phyloP scores from a whole-genome alignment of 208 protist species.

The Polymyxa betae region DNA sequence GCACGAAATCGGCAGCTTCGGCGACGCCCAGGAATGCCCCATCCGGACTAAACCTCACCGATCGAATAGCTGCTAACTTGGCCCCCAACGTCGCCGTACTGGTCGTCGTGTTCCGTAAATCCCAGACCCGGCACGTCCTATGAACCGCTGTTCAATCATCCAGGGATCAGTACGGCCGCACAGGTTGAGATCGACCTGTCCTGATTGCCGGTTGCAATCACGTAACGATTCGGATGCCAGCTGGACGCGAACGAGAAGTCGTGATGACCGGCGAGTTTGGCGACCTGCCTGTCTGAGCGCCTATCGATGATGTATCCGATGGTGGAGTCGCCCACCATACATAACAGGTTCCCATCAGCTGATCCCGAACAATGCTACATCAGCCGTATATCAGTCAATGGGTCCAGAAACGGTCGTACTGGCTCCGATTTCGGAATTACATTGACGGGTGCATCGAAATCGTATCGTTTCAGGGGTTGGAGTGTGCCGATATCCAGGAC shows the following conservation, averaged over 20 bases:
- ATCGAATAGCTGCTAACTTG: neutral
- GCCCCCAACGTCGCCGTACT: neutral
- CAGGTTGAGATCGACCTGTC: neutral
- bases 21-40: neutral
- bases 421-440: neutral
- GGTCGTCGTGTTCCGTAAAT: neutral
- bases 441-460: neutral
- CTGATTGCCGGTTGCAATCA: constrained; percentile 7
- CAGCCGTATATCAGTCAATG: too few species aligned
- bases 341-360: neutral
- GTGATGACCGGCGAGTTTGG: neutral
- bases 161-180: neutral
- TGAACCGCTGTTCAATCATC: neutral
- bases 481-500: neutral
- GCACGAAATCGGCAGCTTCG: neutral
- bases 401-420: too few species aligned
- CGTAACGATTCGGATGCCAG: neutral
- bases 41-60: neutral
- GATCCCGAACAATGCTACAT: neutral
- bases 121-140: constrained; percentile 10
- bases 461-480: neutral
- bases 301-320: neutral
- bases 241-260: neutral
- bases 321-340: neutral
- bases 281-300: neutral